Evolutionary conservation across 106 monocot genomes (phyloP), one percentile per base, ranked within the genome.

Genomic region (Phalaenopsis equestris): DNA sequence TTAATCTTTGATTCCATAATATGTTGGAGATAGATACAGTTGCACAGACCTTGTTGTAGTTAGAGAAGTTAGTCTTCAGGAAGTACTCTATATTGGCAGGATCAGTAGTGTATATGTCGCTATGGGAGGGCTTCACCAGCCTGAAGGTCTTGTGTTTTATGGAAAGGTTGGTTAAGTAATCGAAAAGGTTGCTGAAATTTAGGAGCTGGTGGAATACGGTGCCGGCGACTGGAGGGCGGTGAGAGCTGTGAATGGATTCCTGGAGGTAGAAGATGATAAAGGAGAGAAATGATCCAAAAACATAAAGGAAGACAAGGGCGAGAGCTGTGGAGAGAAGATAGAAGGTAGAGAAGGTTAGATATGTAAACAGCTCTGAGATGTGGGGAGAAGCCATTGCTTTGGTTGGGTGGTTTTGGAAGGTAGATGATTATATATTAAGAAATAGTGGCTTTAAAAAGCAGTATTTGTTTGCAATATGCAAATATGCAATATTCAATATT

Each of bases 11-110:
- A 74, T 52, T 52, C 14, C 12, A 74, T 30, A 30, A 30, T 30
- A 30, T 30, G 37, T 9, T 4, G 74, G 41, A 45, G 12, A 30
- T 30, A 0, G 12, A 38, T 70, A 14, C 78, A 57, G 15, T 41
- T 18, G n/a, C 0, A 58, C 45, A 15, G 23, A 85, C 88, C 88
- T 83, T 85, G 39, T 41, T 67, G 64, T 88, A 88, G 24, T 83
- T 88, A 15, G 49, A 56, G 81, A 88, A 88, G 79, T 81, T 83
- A 72, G 84, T 86, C 74, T 86, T 88, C 42, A 91, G 82, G 19
- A 91, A 76, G 68, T 91, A 76, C 77, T 91, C 91, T 38, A 91
- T 36, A 76, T 81, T 87, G 78, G 82, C 81, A 8, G 91, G 91
- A 70, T 85, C 81, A 21, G 67, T n/a, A 21, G 88, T 89, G 77